Conservation (phyloP, 148 eudicot species). For the Silene conica region DNA sequence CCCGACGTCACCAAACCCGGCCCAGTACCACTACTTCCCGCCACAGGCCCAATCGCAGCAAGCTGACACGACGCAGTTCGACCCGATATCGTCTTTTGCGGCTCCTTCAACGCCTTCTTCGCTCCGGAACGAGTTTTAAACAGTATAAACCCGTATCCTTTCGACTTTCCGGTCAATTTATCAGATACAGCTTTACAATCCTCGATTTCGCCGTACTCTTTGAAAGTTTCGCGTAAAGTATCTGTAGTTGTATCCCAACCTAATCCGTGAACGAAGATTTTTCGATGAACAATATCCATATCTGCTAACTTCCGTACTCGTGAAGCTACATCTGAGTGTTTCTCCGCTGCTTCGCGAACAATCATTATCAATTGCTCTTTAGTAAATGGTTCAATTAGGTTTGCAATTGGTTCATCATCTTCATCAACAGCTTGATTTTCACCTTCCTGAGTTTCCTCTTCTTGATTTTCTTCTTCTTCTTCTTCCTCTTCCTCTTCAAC, state of each 20-base stretch:
- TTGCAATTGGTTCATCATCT: constrained; percentile 61
- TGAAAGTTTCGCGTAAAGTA: constrained; percentile 42
- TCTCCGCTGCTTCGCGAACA: constrained; percentile 54
- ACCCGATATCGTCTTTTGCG: constrained; percentile 80
- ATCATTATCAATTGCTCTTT: constrained; percentile 58
- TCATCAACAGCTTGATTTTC: constrained; percentile 30
- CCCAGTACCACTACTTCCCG: constrained; percentile 28
- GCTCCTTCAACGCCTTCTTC: constrained; percentile 51
- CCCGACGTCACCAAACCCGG: background rate
- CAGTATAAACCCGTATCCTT: constrained; percentile 81
- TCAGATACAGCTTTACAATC: constrained; percentile 81
- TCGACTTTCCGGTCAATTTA: constrained; percentile 69
- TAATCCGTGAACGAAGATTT: constrained; percentile 88
- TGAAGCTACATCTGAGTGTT: constrained; percentile 39
- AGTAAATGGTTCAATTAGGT: constrained; percentile 71
- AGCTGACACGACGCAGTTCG: constrained; percentile 79
- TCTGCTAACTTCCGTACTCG: constrained; percentile 54
- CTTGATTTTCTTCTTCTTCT: constrained; percentile 22
- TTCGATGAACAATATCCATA: constrained; percentile 67
- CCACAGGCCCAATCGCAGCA: constrained; percentile 80
- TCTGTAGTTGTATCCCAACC: constrained; percentile 88
- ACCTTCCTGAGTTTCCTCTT: constrained; percentile 24
- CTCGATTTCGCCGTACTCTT: constrained; percentile 74
- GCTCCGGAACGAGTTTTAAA: constrained; percentile 70
- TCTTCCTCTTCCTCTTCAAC: constrained; percentile 31